Evolutionary conservation across 768 basidiomycete genomes (phyloP).

Genomic region (Tylopilus rubrobrunneus): DNA sequence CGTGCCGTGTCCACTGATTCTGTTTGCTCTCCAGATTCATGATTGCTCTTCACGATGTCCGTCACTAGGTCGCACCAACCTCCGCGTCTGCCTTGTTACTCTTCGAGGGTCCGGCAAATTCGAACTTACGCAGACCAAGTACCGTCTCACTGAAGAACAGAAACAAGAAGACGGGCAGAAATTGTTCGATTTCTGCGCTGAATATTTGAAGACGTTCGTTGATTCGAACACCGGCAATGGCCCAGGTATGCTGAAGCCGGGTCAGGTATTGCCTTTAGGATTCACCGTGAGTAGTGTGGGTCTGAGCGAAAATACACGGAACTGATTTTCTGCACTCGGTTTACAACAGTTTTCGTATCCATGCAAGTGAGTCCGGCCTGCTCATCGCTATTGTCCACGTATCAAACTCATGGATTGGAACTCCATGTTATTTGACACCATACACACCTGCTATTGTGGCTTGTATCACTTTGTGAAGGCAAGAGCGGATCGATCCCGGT

Average conservation of each 20-base stretch:
- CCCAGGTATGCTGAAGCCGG: conserved; percentile 44
- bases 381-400: background rate
- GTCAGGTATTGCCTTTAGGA: conserved; percentile 72
- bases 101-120: conserved; percentile 93
- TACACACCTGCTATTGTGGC: background rate
- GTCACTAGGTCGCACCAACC: conserved; percentile 79
- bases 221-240: conserved; percentile 62
- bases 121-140: conserved; percentile 96
- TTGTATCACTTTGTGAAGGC: conserved; percentile 43
- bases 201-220: conserved; percentile 87
- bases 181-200: conserved; percentile 96
- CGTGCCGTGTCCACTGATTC: background rate
- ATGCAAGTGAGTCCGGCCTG: conserved; percentile 61
- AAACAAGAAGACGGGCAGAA: conserved; percentile 97
- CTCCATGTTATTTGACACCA: background rate
- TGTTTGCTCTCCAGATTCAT: background rate
- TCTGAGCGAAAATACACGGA: background rate
- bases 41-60: background rate
- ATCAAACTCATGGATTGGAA: background rate
- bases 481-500: conserved; percentile 90
- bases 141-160: conserved; percentile 94
- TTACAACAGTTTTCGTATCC: conserved; percentile 86
- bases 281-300: conserved; percentile 72
- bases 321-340: background rate
- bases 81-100: conserved; percentile 96